Conservation (phyloP, 2,329 filamentous ascomycete species). For the Exophiala aquamarina region DNA sequence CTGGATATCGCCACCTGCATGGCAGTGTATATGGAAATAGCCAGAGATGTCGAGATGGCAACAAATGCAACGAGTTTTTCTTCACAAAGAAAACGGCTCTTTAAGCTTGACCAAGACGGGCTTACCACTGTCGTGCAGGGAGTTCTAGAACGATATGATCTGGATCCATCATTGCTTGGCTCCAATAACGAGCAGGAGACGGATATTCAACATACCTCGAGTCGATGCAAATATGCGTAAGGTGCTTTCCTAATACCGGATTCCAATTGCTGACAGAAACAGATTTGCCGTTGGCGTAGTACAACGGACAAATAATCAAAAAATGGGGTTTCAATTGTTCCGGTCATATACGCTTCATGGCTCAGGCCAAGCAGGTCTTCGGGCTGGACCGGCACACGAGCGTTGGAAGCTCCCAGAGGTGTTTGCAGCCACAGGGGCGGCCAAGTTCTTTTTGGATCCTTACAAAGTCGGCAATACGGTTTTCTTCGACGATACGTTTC, state of each 20-base stretch:
- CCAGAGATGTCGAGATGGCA: slow-evolving; percentile 7
- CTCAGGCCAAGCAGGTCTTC: background rate
- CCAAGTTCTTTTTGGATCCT: slow-evolving; percentile 13
- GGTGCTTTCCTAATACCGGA: background rate
- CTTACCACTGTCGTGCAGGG: slow-evolving; percentile 9
- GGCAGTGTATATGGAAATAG: slow-evolving; percentile 22
- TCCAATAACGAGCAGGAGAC: background rate
- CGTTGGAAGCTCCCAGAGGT: slow-evolving; percentile 7
- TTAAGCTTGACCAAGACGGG: slow-evolving; percentile 15
- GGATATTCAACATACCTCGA: background rate
- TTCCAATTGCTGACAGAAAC: slow-evolving; percentile 2
- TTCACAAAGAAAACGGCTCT: slow-evolving; percentile 5
- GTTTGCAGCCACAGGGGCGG: slow-evolving; percentile 12
- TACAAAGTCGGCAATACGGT: slow-evolving; percentile 8
- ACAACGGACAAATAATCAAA: slow-evolving; percentile 1
- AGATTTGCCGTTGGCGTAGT: slow-evolving; percentile 17
- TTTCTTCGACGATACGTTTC: slow-evolving; percentile 17
- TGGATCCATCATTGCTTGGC: slow-evolving; percentile 7
- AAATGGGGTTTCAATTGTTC: slow-evolving; percentile 9
- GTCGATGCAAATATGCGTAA: slow-evolving; percentile 13
- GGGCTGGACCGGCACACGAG: slow-evolving; percentile 5
- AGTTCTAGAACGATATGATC: slow-evolving; percentile 11
- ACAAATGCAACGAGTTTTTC: background rate
- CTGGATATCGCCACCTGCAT: slow-evolving; percentile 21
- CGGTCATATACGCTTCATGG: slow-evolving; percentile 9